Evolutionary conservation across 805 yeast species (phyloP), one percentile per base, ranked within the genome.

Genomic region (Brettanomyces bruxellensis): DNA sequence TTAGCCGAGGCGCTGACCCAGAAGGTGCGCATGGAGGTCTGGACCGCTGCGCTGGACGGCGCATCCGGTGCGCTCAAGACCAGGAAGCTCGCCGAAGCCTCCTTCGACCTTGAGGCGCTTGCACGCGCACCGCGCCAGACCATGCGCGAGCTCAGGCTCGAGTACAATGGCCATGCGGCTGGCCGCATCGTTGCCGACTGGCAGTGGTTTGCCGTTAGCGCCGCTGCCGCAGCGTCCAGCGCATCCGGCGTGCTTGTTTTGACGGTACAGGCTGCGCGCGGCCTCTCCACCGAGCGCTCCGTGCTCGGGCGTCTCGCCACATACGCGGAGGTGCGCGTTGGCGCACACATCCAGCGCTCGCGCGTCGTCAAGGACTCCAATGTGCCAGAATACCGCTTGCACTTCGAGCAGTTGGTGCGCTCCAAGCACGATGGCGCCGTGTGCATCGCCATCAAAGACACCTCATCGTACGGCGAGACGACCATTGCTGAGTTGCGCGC

Each of bases 231-330:
- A 24, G 65, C 70, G 34, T 83, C 79, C 45, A 64, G 81, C n/a
- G 88, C 83, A 55, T 78, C 79, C 44, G 95, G 93, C 69, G 79
- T 86, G 48, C 67, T 83, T 64, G 84, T 82, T 55, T 55, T 85
- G 37, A 71, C 72, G 9, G 62, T 86, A 43, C 80, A 81, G 49
- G 75, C 76, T 49, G 87, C 86, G 23, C 71, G 69, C 44, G 70
- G 75, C 41, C 69, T 86, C 58, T 84, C 81, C 55, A 57, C 66
- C 14, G 61, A 78, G 4, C 58, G 68, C 28, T 73, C 88, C 0
- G 49, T 79, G 56, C 42, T 72, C 46, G 81, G 79, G 30, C 63
- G 72, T 46, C 64, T 78, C 54, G 75, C 82, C 58, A 84, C 93
- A 28, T 80, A 75, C 61, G 89, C 89, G 13, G 86, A 82, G 55